Evolutionary conservation across 2,329 filamentous ascomycete genomes (phyloP), one percentile per base, ranked within the genome.

Genomic region (Fusarium coicis): DNA sequence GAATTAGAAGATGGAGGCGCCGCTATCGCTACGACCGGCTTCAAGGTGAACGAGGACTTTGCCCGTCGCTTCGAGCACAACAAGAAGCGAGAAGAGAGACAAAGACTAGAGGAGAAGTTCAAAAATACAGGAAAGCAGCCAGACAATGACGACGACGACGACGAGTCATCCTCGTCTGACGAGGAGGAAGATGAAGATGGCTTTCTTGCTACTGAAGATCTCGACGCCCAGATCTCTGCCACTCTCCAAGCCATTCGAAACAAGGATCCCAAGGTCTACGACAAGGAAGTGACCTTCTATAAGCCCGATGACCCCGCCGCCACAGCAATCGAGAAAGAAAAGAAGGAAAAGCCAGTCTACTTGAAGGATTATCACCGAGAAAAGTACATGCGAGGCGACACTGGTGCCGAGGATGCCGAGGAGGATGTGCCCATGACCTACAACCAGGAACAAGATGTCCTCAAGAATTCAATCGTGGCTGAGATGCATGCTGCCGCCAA

Each of bases 1-100:
- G 85, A 87, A 59, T 83, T 83, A 16, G 84, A 84, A 52, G 82
- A 85, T 72, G 84, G 84, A 76, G 82, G 81, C 55, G 80, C 80
- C 26, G 74, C 77, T 18, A 76, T 87, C 63, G 81, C 81, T 46
- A 80, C 81, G 64, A 80, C 82, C 46, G 85, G 85, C 63, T 88
- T 98, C 81, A 95, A 93, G 80, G 92, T 99, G 83, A 98, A 99
- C 82, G 87, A 95, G 80, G 94, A 97, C 58, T 99, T 92, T 81
- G 96, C 96, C 47, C 90, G 89, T 75, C 89, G 94, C 44, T 98
- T 97, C 77, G 96, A 99, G 82, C 89, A 98, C 84, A 99, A 99
- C 85, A 98, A 98, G 86, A 97, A 97, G 85, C 90, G 96, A 65
- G 95, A 97, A 80, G 96, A 99, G 81, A 85, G 91, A 72, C 92